Conservation (phyloP, 108 stramenopile genomes). For the Epipyxis sp. region DNA sequence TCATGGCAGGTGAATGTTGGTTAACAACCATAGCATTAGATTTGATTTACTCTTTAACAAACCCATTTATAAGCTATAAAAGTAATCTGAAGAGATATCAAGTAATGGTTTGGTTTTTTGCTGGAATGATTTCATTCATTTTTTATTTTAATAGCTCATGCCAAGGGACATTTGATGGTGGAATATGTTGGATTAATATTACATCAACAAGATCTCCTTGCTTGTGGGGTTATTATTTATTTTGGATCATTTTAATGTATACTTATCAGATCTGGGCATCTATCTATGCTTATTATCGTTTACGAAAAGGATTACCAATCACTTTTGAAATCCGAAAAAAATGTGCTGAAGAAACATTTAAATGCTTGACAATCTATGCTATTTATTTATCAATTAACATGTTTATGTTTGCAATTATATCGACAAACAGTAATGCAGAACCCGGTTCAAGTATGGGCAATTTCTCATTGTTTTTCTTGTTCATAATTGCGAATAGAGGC, state of each 20-base stretch:
- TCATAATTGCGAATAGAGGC: not conserved
- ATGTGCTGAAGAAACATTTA: conserved; percentile 29
- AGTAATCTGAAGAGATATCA: conserved; percentile 27
- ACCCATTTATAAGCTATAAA: conserved; percentile 33
- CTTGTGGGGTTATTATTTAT: conserved; percentile 28
- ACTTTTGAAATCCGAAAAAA: conserved; percentile 28
- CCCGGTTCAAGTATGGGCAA: not conserved
- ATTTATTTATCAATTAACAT: not conserved
- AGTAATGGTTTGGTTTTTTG: not conserved
- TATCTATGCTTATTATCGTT: conserved; percentile 16
- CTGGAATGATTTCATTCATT: conserved; percentile 3
- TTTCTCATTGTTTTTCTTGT: conserved; percentile 4
- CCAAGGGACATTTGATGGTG: conserved; percentile 20
- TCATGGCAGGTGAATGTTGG: conserved; percentile 27
- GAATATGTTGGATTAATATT: conserved; percentile 27
- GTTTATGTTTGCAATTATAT: conserved; percentile 13
- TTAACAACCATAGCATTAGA: conserved; percentile 30
- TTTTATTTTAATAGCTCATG: not conserved
- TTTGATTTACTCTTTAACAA: conserved; percentile 24
- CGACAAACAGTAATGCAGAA: not conserved
- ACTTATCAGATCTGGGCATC: conserved; percentile 8
- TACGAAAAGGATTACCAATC: conserved; percentile 19
- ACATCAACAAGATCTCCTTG: conserved; percentile 14
- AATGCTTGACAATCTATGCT: not conserved
- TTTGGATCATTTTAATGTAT: conserved; percentile 33